phyloP scores from a whole-genome alignment of 2,329 filamentous ascomycete species.

The Neopestalotiopsis clavispora region DNA sequence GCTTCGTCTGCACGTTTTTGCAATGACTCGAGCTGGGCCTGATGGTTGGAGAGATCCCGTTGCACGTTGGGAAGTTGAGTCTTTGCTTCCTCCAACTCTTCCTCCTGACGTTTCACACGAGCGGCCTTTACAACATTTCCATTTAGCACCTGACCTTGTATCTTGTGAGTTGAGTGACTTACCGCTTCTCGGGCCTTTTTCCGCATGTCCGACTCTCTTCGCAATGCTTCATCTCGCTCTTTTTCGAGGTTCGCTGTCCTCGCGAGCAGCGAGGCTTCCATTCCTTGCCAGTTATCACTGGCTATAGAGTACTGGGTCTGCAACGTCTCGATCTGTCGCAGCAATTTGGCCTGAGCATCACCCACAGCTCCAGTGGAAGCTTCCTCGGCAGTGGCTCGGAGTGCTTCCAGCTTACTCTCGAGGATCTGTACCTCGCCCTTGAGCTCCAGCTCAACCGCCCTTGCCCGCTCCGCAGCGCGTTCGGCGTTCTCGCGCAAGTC shows the following conservation, averaged over 20 bases:
- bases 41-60: conserved; percentile 65
- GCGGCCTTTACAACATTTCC: conserved; percentile 57
- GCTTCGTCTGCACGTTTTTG: conserved; percentile 69
- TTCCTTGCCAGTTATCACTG: conserved; percentile 96
- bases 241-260: conserved; percentile 81
- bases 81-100: conserved; percentile 77
- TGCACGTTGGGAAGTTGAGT: conserved; percentile 68
- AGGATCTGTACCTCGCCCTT: conserved; percentile 77
- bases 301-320: conserved; percentile 95
- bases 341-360: conserved; percentile 84
- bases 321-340: conserved; percentile 92
- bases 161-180: conserved; percentile 40
- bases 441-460: conserved; percentile 74
- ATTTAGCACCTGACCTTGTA: conserved; percentile 15
- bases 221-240: conserved; percentile 84
- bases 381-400: conserved; percentile 87
- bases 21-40: conserved; percentile 64
- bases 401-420: conserved; percentile 88
- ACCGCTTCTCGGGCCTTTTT: conserved; percentile 88
- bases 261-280: conserved; percentile 83
- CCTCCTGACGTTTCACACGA: conserved; percentile 71
- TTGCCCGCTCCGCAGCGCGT: conserved; percentile 72
- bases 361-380: conserved; percentile 81
- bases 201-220: conserved; percentile 84
- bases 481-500: conserved; percentile 76